These are phyloP conservation scores for Aspergillus mulundensis DNA, from an alignment of 495 filamentous ascomycete genomes.

Conservation along the genomic window DNA sequence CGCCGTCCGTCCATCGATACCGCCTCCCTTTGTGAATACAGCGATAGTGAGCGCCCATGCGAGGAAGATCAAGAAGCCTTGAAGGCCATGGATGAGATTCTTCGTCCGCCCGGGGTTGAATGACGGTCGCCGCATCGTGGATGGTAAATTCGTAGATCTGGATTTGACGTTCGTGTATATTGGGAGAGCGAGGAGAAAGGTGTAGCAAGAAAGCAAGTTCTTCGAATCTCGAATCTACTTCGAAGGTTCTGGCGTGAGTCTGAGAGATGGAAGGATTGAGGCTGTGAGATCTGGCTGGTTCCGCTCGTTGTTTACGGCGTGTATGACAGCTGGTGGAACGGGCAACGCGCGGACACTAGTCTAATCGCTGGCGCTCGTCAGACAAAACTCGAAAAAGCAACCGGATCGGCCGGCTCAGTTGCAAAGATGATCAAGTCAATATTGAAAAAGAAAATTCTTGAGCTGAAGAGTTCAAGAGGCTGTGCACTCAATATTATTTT, in stretches of 20 bases:
- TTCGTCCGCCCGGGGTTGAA: conserved; percentile 44
- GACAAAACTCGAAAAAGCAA: conserved; percentile 1
- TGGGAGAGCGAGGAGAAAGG: background rate
- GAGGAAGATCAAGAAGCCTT: conserved; percentile 65
- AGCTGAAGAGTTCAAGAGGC: background rate
- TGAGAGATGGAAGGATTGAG: background rate
- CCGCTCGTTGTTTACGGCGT: conserved; percentile 20
- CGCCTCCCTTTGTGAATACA: conserved; percentile 60
- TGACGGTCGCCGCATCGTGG: conserved; percentile 31
- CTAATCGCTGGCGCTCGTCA: background rate
- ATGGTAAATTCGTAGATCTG: background rate
- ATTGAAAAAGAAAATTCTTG: background rate
- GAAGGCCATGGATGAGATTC: conserved; percentile 48
- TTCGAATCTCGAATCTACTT: background rate
- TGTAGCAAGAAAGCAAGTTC: background rate
- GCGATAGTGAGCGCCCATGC: conserved; percentile 70
- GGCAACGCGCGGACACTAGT: conserved; percentile 26
- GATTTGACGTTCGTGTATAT: background rate
- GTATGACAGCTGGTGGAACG: conserved; percentile 19
- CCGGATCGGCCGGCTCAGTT: background rate
- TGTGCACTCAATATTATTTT: background rate
- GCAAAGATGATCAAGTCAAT: background rate
- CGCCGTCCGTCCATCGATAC: conserved; percentile 63
- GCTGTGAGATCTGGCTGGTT: conserved; percentile 1
- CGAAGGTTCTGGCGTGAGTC: background rate